phyloP scores from a whole-genome alignment of 495 filamentous ascomycete species.

The Venustampulla echinocandica region DNA sequence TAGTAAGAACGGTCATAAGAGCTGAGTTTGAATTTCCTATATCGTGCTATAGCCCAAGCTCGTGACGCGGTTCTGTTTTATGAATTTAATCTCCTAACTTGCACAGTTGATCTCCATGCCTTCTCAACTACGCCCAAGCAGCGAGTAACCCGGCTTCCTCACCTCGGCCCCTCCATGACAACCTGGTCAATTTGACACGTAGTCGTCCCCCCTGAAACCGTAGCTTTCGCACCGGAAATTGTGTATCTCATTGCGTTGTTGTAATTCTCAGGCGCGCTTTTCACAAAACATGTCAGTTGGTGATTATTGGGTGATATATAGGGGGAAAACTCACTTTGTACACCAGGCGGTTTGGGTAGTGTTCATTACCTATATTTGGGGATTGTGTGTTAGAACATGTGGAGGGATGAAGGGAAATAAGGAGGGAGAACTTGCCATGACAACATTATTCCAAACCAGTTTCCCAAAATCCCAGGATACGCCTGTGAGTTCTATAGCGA shows the following conservation, averaged over 20 bases:
- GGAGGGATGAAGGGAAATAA: too few species aligned
- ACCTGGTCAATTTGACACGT: constrained; percentile 9
- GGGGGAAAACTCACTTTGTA: constrained; percentile 1
- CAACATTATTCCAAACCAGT: constrained; percentile 30
- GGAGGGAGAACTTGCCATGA: too few species aligned
- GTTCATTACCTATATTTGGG: too few species aligned
- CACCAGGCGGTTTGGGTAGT: constrained; percentile 4
- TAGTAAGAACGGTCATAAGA: too few species aligned
- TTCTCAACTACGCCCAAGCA: too few species aligned
- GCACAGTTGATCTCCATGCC: too few species aligned
- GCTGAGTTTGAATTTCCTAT: too few species aligned
- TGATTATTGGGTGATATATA: not conserved
- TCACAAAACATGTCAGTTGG: not conserved
- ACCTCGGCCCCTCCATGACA: constrained; percentile 5
- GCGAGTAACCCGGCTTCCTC: too few species aligned
- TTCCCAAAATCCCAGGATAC: constrained; percentile 32
- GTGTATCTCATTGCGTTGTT: constrained; percentile 3
- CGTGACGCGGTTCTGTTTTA: too few species aligned
- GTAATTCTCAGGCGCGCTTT: constrained; percentile 2
- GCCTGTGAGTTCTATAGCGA: constrained; percentile 31
- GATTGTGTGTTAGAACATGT: too few species aligned
- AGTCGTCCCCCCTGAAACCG: not conserved
- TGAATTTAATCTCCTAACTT: too few species aligned
- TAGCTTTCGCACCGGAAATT: not conserved
- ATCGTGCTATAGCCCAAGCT: too few species aligned